Conservation (phyloP, 305 asterid genomes). For the Coffea humblotiana region DNA sequence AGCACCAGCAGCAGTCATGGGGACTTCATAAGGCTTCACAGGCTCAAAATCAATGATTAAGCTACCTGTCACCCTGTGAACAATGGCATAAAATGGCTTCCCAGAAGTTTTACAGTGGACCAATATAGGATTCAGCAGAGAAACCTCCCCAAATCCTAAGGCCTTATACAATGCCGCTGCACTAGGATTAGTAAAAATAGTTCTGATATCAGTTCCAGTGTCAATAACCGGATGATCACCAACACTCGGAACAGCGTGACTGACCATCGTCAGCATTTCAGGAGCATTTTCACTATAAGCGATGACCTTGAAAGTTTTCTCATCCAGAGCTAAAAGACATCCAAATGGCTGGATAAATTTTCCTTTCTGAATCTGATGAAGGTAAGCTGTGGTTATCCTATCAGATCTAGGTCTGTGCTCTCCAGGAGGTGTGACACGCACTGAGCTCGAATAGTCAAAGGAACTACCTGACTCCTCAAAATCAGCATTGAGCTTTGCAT, state of each 20-base stretch:
- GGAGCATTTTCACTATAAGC: conserved; percentile 92
- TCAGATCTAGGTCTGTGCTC: conserved; percentile 49
- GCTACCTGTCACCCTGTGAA: conserved; percentile 84
- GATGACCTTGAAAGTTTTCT: conserved; percentile 71
- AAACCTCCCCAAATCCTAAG: conserved; percentile 85
- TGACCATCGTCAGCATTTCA: conserved; percentile 85
- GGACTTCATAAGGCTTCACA: conserved; percentile 92
- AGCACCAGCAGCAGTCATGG: conserved; percentile 98
- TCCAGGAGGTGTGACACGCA: conserved; percentile 40
- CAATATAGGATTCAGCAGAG: conserved; percentile 76
- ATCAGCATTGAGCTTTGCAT: conserved; percentile 83
- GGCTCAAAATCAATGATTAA: conserved; percentile 92
- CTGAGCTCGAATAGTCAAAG: conserved; percentile 80
- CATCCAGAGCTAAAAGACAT: conserved; percentile 82
- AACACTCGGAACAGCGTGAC: conserved; percentile 87
- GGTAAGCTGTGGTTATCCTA: conserved; percentile 81
- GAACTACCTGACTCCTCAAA: conserved; percentile 85
- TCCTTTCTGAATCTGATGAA: conserved; percentile 86
- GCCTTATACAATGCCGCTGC: conserved; percentile 85
- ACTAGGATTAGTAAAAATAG: conserved; percentile 81
- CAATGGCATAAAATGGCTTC: conserved; percentile 88
- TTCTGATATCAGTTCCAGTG: conserved; percentile 72
- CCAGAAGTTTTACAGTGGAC: conserved; percentile 93
- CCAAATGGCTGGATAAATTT: conserved; percentile 86
- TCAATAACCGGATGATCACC: conserved; percentile 80